Base-by-base conservation (phyloP, 2,329 filamentous ascomycete species). In the Pseudodiploospora longispora region DNA sequence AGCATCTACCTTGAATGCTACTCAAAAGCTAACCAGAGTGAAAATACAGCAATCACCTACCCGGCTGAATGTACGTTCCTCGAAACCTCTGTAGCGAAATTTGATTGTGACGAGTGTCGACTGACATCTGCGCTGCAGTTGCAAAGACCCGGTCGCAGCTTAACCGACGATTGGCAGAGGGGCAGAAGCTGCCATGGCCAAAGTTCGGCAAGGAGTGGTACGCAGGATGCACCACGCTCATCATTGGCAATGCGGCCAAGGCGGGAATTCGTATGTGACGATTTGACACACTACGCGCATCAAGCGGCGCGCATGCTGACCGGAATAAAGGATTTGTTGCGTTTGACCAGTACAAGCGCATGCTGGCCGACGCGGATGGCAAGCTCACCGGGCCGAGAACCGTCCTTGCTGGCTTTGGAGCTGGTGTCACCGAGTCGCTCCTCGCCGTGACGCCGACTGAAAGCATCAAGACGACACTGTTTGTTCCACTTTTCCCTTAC, bases 391-490 rank as follows among this genome's bases (percentile, higher is more conserved):
- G 93, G 0, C 90, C 91, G 10, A 78, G 84, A 52, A 97, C 91
- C 2, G 93, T 97, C 1, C 78, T 96, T 47, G 90, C 90, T 35
- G 93, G 93, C 3, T 95, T 98, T 59, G 87, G 91, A 47, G 93
- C 93, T 6, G 93, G 93, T 45, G 86, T 95, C 41, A 97, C 91
- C 3, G 93, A 98, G 70, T 94, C 87, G 4, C 69, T 96, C 41
- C 70, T 98, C 3, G 93, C 93, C 8, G 93, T 98, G 31, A 98
- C 93, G 31, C 93, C 93, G 0, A 96, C 94, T 47, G 93, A 98
- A 69, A 94, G 87, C 58, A 96, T 98, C 68, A 98, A 98, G 74
- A 98, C 93, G 41, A 94, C 94, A 55, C 71, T 98, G 77, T 85
- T 62, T 43, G 51, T 42, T 38, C 32, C 32, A 1, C 2, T 19